A percentile compares a stretch with the other conserved stretches of the same genome.
Evolutionary conservation across 208 protist genomes (phyloP).

Genomic region (Leishmania gerbilli): DNA sequence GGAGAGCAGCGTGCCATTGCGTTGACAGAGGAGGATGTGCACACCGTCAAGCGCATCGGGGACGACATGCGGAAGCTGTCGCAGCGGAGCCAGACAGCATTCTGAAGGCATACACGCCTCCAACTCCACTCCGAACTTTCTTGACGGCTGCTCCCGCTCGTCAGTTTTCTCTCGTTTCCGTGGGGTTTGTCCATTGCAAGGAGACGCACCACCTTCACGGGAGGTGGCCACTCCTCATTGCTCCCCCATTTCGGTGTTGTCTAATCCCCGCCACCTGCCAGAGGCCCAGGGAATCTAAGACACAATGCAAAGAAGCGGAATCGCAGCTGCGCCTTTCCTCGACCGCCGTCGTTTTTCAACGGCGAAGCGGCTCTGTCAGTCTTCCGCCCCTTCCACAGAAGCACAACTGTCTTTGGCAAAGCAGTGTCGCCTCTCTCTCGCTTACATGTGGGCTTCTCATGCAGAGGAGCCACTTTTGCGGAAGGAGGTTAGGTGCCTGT

Average conservation of each 20-base stretch:
- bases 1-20: slow-evolving; percentile 40
- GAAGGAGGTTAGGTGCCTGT: background rate
- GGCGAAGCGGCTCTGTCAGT: slow-evolving; percentile 1
- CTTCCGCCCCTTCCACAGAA: background rate
- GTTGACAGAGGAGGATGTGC: slow-evolving; percentile 41
- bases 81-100: background rate
- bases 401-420: background rate
- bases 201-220: background rate
- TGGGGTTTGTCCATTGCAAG: background rate
- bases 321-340: background rate
- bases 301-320: background rate
- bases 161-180: background rate
- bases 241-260: background rate
- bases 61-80: slow-evolving; percentile 29
- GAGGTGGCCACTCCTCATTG: background rate
- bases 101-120: background rate
- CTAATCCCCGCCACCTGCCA: background rate
- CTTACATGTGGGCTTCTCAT: background rate
- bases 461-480: background rate
- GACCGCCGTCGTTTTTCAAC: background rate
- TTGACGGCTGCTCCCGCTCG: background rate
- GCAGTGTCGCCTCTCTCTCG: background rate
- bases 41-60: slow-evolving; percentile 35
- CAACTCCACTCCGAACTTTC: background rate
- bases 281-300: background rate